These are phyloP conservation scores for Syncephalastrum sp. DNA, from an alignment of 371 early-diverging fungal genomes.

Conservation along the genomic window DNA sequence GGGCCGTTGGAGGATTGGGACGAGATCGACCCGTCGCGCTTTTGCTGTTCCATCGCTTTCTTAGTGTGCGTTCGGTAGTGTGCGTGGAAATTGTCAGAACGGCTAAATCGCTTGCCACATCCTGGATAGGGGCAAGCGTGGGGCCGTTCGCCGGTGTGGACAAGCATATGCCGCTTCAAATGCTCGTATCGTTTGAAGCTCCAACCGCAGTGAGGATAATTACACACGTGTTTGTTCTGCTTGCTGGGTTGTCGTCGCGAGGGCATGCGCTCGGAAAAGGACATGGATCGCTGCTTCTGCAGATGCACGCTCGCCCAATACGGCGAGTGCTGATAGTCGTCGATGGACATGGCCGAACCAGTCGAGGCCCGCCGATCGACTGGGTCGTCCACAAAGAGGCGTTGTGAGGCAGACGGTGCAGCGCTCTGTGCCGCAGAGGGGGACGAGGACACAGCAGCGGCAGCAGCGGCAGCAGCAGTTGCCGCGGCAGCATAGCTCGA, in stretches of 20 bases:
- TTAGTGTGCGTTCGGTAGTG: slow-evolving; percentile 58
- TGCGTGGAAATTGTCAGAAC: slow-evolving; percentile 74
- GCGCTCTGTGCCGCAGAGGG: slow-evolving; percentile 9
- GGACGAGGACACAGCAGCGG: slow-evolving; percentile 7
- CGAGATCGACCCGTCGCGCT: slow-evolving; percentile 12
- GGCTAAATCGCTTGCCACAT: slow-evolving; percentile 75
- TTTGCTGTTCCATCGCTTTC: slow-evolving; percentile 35
- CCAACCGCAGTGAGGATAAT: slow-evolving; percentile 55
- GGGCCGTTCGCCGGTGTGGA: slow-evolving; percentile 68
- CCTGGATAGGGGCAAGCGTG: slow-evolving; percentile 65
- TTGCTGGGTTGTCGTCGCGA: slow-evolving; percentile 31
- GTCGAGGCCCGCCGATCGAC: slow-evolving; percentile 21
- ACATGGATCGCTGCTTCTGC: slow-evolving; percentile 21
- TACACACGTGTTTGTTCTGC: slow-evolving; percentile 55
- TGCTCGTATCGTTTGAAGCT: slow-evolving; percentile 83
- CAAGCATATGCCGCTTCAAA: slow-evolving; percentile 78
- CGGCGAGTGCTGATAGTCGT: slow-evolving; percentile 26
- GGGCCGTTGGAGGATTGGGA: not conserved
- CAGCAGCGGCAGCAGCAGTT: slow-evolving; percentile 1
- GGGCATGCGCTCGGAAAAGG: slow-evolving; percentile 21
- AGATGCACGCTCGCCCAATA: slow-evolving; percentile 27
- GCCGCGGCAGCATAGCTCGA: not conserved
- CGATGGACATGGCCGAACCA: slow-evolving; percentile 18
- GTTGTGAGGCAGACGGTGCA: slow-evolving; percentile 4
- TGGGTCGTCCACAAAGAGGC: slow-evolving; percentile 6